Evolutionary conservation across 257 asterid species (phyloP), one percentile per base, ranked within the genome.

Genomic region (Nicotiana attenuata): DNA sequence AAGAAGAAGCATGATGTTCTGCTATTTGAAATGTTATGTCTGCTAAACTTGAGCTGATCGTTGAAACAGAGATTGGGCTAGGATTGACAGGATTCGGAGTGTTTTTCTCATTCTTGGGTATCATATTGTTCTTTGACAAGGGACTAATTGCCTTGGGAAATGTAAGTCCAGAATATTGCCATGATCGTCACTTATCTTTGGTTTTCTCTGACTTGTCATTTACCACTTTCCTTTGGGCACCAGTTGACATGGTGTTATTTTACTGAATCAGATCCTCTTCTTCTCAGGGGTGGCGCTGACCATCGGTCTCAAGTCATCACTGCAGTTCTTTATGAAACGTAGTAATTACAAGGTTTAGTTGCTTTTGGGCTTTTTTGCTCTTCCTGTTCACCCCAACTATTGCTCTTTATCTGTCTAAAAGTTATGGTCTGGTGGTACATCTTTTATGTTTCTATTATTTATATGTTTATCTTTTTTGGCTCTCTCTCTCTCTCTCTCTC

Each of bases 141-240:
- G 99, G 99, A 45, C 90, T 95, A 47, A 91, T 95, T 81, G 99
- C 98, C 53, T 92, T 95, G 97, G 99, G 98, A 81, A 95, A 95
- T 82, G 99, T 96, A 90, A 90, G 97, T 83, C 35, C 60, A 77
- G 4, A 69, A 77, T 85, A 41, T 67, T 66, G 80, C 22, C n/a
- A 28, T 59, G 80, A 68, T 79, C 81, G 61, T 69, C 14, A 2
- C 31, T n/a, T 80, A 66, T 47, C 41, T 81, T 28, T 10, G 78
- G 20, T 65, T 86, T 66, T 65, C 65, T 59, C 67, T 41, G 33
- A 28, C 35, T 56, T 61, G 81, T 65, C 53, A 31, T 85, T 57
- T 84, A 78, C 35, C 59, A 35, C 66, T 53, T 81, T 38, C 35
- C 56, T 60, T 24, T n/a, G 55, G 41, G 7, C 41, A 24, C 65